Evolutionary conservation across 495 filamentous ascomycete species (phyloP).

Genomic region (Aspergillus funiculosus): DNA sequence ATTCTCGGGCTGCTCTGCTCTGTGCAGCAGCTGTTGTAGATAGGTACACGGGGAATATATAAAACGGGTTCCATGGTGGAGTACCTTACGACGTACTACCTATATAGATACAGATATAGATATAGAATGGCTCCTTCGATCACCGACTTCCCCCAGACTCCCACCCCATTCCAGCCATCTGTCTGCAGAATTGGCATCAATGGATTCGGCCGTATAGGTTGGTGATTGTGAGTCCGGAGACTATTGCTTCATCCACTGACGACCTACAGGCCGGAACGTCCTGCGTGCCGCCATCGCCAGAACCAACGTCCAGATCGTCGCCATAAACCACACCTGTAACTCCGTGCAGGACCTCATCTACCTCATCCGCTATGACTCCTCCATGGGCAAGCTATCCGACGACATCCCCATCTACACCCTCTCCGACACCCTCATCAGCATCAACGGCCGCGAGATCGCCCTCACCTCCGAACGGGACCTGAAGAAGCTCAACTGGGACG

Average conservation of each 20-base stretch:
- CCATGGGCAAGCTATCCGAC: constrained; percentile 28
- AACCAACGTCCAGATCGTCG: constrained; percentile 28
- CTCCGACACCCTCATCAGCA: constrained; percentile 26
- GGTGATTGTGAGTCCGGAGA: not conserved
- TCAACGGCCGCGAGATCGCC: constrained; percentile 24
- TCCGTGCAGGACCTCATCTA: constrained; percentile 33
- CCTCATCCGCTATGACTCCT: constrained; percentile 36
- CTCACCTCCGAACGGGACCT: constrained; percentile 34
- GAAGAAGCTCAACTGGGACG: constrained; percentile 30
- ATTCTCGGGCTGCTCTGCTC: no score
- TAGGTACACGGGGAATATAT: no score
- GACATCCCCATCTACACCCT: constrained; percentile 23
- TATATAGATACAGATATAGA: no score
- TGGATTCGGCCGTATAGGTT: constrained; percentile 33
- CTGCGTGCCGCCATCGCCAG: constrained; percentile 31
- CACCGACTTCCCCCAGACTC: constrained; percentile 19
- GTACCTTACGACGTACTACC: no score
- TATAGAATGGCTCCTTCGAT: constrained; percentile 27
- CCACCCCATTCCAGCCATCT: constrained; percentile 5
- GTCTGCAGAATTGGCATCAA: constrained; percentile 31
- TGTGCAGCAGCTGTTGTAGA: no score
- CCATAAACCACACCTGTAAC: constrained; percentile 35
- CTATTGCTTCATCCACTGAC: not conserved
- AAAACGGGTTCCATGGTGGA: no score
- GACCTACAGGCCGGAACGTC: constrained; percentile 35